Base-by-base conservation (phyloP, 352 stramenopile genomes). In the Saprolegnia parasitica region DNA sequence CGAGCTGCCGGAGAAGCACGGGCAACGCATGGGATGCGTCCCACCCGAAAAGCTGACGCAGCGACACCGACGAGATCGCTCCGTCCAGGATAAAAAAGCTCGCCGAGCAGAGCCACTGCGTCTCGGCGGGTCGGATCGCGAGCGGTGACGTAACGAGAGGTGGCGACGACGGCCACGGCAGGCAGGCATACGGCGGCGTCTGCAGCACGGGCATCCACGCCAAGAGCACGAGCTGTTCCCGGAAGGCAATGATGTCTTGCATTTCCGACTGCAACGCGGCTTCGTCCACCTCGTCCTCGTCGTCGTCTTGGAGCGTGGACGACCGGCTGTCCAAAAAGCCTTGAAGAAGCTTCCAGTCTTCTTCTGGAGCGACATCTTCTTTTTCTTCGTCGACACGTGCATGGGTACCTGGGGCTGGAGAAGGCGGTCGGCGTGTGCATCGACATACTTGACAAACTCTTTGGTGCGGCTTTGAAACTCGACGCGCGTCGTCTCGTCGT, bases 361-460 rank as follows among this genome's bases (percentile, higher is more conserved):
- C 16, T 40, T 60, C 35, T 60, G 52, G 13, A 60, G 52, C 35
- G 52, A 21, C 35, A 16, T 60, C 52, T 60, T 60, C 24, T 40
- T 35, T 9, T 40, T 60, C 32, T 68, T 60, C 18, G 62, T 35
- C 20, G 16, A 4, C 24, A 23, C 26, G 10, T 26, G 16, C 6
- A 52, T 26, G 9, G n/a, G 5, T 20, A 57, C 26, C 11, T 32
- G n/a, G 11, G 62, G 62, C 20, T 52, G 35, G 47, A 82, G 68
- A 20, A 91, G 66, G 62, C 86, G 76, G 11, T 81, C 77, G 49
- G 89, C 81, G 37, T 88, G 78, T 1, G 73, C 47, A 65, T 91
- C 80, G n/a, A 91, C 55, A 50, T 91, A 89, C 50, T 84, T 81
- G 32, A 89, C 81, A 64, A 91, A 81, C 39, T 81, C 80, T 1